Evolutionary conservation across 345 rosid genomes (phyloP), one percentile per base, ranked within the genome.

Genomic region (Pugionium cornutum): DNA sequence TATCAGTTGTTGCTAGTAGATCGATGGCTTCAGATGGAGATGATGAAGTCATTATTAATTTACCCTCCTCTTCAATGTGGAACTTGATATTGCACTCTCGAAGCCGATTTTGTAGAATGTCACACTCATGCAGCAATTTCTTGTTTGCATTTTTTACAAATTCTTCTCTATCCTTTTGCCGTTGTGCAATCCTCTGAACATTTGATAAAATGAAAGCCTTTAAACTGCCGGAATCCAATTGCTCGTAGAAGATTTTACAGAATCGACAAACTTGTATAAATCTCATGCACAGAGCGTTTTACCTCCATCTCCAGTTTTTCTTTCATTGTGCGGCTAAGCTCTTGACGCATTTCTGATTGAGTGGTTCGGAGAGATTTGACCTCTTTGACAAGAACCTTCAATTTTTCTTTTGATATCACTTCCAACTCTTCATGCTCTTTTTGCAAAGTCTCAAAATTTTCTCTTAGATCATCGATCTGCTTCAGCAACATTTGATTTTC

Each of bases 281-380:
- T 18, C 18, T 18, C 18, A 18, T 18, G 18, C 18, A 18, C 18
- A 18, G 18, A 18, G 18, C 18, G 18, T 18, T 76, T 82, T 18
- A 94, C 99, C 96, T 94, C 99, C 63, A 82, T 67, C 76, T 88
- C 96, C 70, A 88, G 61, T 62, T 90, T 94, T 79, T 94, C 97
- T 78, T 85, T 94, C 82, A 90, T 77, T 72, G 83, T 66, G 51
- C 78, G 78, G 74, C 89, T 72, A 77, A 90, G 87, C 84, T 94
- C 96, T 53, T 79, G 83, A 76, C 79, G 88, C 75, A 88, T 57
- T 65, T 86, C 96, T 44, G 82, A 80, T 66, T 88, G 89, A 60
- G 89, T 83, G 59, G 76, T 78, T 67, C 96, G 82, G 67, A 94
- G 92, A 69, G 92, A 61, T 72, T 88, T 94, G 47, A 94, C 95